phyloP scores from a whole-genome alignment of 2,329 filamentous ascomycete genomes.

The Fusarium penzigii region DNA sequence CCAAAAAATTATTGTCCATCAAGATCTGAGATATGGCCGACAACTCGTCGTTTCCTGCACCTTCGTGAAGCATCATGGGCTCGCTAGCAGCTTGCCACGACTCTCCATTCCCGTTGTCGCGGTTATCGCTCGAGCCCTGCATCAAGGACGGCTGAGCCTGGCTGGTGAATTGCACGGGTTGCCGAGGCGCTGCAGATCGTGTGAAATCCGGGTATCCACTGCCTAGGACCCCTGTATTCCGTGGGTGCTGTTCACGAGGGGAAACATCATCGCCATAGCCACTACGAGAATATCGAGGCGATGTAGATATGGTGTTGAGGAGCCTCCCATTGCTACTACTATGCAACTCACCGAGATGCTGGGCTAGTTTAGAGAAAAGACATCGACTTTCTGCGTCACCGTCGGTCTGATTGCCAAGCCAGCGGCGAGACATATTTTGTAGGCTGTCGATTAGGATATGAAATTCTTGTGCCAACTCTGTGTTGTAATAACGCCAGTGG shows the following conservation, averaged over 20 bases:
- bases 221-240: too few relatives aligned
- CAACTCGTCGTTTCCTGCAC: neutral
- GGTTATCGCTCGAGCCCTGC: neutral
- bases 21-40: constrained; percentile 29
- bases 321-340: neutral
- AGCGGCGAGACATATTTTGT: constrained; percentile 28
- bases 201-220: too few relatives aligned
- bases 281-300: neutral
- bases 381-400: neutral
- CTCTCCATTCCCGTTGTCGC: too few relatives aligned
- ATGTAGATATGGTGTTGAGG: neutral
- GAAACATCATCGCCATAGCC: neutral
- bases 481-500: constrained; percentile 5
- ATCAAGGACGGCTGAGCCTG: neutral
- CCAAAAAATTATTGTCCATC: constrained; percentile 30
- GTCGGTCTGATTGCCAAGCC: constrained; percentile 12
- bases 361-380: constrained; percentile 1
- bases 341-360: constrained; percentile 1
- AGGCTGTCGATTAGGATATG: constrained; percentile 26
- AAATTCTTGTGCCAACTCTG: constrained; percentile 22
- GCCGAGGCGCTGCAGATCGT: neutral
- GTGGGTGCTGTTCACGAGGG: neutral
- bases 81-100: neutral
- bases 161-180: neutral
- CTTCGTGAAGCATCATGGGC: neutral